Base-by-base conservation (phyloP, 2,329 filamentous ascomycete genomes). In the Cladobotryum protrusum region DNA sequence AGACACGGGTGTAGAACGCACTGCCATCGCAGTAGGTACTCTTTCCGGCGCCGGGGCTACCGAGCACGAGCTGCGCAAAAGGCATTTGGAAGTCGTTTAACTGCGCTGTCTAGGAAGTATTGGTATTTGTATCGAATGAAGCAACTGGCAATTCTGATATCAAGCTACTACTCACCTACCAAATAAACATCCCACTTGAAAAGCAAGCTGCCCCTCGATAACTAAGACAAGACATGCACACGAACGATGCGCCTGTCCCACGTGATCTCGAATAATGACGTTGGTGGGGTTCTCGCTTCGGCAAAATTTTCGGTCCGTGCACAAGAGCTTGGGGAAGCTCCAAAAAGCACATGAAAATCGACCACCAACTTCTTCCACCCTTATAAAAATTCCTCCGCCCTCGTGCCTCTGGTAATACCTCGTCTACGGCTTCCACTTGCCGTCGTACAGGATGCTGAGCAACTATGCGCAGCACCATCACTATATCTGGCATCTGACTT, bases 21-120 rank as follows among this genome's bases (percentile, higher is more conserved):
- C 82, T 96, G 65, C 93, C 93, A 82, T 97, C 89, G 75, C 92
- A 97, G 67, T 96, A 96, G 7, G 93, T 99, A 57, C 90, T 96
- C 73, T 99, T 99, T 54, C 93, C 93, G 29, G 90, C 84, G 61
- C 93, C 93, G 6, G 93, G 93, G 58, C 91, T 92, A n/a, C 93
- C 93, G 61, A 96, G 83, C 35, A 96, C 83, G 40, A 96, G 83
- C 72, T 95, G 87, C 52, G 76, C 79, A 61, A 83, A 83, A 45
- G 79, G 78, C 79, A 83, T 83, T 24, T 60, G 61, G 56, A 20
- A 52, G 45, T 45, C 46, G 40, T 47, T 44, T 32, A 13, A 43
- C 40, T 17, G 37, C 45, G 11, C 17, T 39, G 24, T 45, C 63
- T 58, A 63, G 57, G 54, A 49, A 54, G 32, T 29, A 29, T 29